Evolutionary conservation across 768 basidiomycete species (phyloP), one percentile per base, ranked within the genome.

Genomic region (Boletus huronensis): DNA sequence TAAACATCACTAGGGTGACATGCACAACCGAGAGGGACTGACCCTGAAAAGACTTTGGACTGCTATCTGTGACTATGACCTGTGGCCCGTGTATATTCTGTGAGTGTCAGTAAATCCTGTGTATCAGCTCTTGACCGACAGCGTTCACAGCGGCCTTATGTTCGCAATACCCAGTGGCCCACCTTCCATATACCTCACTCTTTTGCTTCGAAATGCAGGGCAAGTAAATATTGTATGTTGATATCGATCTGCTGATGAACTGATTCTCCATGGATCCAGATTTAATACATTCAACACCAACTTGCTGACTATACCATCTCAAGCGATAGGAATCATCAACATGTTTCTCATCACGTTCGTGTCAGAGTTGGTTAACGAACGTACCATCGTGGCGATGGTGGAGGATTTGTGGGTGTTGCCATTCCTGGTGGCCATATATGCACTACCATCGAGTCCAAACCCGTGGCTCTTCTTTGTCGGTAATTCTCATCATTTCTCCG

Each of bases 21-120:
- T 87, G 86, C 84, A 85, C 68, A 87, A 87, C 56, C 80, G 86
- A 39, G 79, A 88, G 67, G 82, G 79, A 0, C 61, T 87, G 13
- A 73, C 78, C 0, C 34, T 75, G 6, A 74, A 72, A 59, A 72
- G 78, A 6, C 64, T 85, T 5, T 85, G 81, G 79, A 70, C 66
- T 7, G 80, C 83, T 0, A 48, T 84, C 7, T 77, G 75, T 35
- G 85, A 87, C 62, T 86, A 79, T 52, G 83, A 85, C 60, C 67
- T 86, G 10, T 87, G 84, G 84, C 85, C 85, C 0, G 45, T 87
- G 21, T 87, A 88, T 63, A 73, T 83, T 28, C 67, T 83, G 79
- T 60, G 38, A 45, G 42, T 31, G 5, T 5, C 23, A 36, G 1
- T 2, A 9, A 23, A 40, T 10, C 10, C 13, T 40, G n/a, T 54